Base-by-base conservation (phyloP, 805 yeast genomes). In the Candida namnaoensis region DNA sequence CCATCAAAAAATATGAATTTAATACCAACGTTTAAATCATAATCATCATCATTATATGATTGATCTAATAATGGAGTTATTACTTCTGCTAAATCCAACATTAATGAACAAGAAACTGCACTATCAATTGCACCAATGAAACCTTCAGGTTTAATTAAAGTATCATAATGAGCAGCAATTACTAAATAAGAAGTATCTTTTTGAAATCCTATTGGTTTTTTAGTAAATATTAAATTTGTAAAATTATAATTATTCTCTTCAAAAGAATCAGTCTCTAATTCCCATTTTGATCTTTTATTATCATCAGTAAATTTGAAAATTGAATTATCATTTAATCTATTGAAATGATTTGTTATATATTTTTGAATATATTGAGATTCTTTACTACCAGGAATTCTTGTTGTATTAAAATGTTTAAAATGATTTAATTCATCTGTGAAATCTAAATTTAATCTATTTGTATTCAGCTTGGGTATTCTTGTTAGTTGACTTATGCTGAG, bases 121-220 rank as follows among this genome's bases (percentile, higher is more conserved):
- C 79, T 71, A 50, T 78, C 83, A 27, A 66, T 72, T 1, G 80
- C 83, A 7, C 83, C 83, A 30, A 76, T 57, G 43, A 78, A 76
- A 6, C 80, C 81, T n/a, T 57, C 60, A 2, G 80, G 80, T 7
- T 53, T 52, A 9, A 59, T 41, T 35, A 52, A 35, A 1, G 79
- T 66, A 50, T 77, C 83, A 47, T 74, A 77, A 47, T 77, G 83
- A 0, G 78, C 82, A 5, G 73, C 72, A 4, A 76, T 46, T 6
- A 68, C 58, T 8, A 69, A 44, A 30, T 64, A 60, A 14, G 53
- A 54, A 7, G 42, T 36, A 9, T 14, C 38, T 2, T 28, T 36
- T 23, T 7, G 45, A 12, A 34, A 36, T 12, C 24, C 26, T 23
- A 50, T 51, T 4, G 51, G 41, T 12, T 58, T 49, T 15, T 56